Evolutionary conservation across 352 stramenopile species (phyloP).

Genomic region (Blastocystis sp.): DNA sequence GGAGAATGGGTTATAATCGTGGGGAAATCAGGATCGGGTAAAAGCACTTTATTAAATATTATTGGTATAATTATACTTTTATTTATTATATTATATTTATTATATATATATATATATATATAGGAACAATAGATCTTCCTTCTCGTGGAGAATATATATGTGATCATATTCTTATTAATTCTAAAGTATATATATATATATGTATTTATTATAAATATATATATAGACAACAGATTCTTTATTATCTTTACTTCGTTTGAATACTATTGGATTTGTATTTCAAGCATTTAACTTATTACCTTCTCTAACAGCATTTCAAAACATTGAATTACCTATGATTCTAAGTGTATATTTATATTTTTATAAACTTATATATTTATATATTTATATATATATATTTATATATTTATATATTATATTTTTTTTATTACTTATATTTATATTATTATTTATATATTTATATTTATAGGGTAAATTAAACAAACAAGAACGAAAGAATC

Average conservation of each 20-base stretch:
- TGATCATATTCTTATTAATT: no score
- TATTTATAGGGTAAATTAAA: no score
- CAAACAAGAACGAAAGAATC: no score
- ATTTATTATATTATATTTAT: no score
- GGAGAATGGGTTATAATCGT: slow-evolving; percentile 41
- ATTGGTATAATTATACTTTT: no score
- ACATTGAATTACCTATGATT: slow-evolving; percentile 36
- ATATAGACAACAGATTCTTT: slow-evolving; percentile 13
- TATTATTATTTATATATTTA: no score
- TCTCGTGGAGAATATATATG: slow-evolving; percentile 31
- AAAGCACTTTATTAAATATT: slow-evolving; percentile 36
- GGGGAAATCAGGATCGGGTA: slow-evolving; percentile 38
- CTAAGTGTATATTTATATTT: slow-evolving; percentile 3
- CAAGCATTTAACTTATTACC: slow-evolving; percentile 41
- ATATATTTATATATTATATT: no score
- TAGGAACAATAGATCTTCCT: slow-evolving; percentile 32
- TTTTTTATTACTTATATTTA: no score
- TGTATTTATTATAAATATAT: slow-evolving; percentile 26
- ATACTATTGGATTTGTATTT: slow-evolving; percentile 40
- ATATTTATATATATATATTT: no score
- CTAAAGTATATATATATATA: no score
- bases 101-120: no score
- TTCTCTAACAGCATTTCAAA: slow-evolving; percentile 37
- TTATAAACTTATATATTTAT: no score
- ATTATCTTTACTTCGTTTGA: slow-evolving; percentile 36